Base-by-base conservation (phyloP, 2,329 filamentous ascomycete genomes). In the Lomentospora prolificans region DNA sequence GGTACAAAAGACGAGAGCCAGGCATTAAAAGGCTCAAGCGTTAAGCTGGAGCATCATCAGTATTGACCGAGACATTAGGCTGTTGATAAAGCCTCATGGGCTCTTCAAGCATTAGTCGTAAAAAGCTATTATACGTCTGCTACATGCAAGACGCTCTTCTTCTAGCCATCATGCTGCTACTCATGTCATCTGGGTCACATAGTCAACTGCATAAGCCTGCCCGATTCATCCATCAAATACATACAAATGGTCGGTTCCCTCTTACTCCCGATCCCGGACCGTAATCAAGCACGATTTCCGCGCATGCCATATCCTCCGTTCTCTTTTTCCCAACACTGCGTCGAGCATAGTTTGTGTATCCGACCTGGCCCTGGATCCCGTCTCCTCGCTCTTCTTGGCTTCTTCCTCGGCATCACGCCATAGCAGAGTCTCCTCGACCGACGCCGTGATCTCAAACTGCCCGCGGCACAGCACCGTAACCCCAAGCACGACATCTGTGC, bases 401-500 rank as follows among this genome's bases (percentile, higher is more conserved):
- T 58, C 61, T 24, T 67, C 60, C 24, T 61, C 67, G 19, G 67
- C 66, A 44, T 59, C 61, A 58, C 61, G 64, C 72, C 71, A 77
- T 6, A 88, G 65, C 58, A 78, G 77, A 3, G 87, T 82, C 73
- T 96, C 91, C 70, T 96, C 91, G 0, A 96, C 82, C 10, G 81
- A 86, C 4, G 85, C 90, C 24, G 81, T 82, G 22, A 96, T 76
- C 68, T 95, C 90, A 66, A 92, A 96, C 60, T 89, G 83, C 14
- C 91, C 91, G 48, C 84, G 79, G 61, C 87, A 90, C 31, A 96
- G 78, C 30, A 86, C 80, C 44, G 88, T 88, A 46, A 91, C 77
- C 3, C 87, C 87, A 3, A 95, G 70, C 1, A 77, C 75, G 22
- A 88, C 75, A 58, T 85, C 79, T 0, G 77, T 75, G n/a, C 70